A percentile compares a stretch with the other conserved stretches of the same genome.
Evolutionary conservation across 768 basidiomycete genomes (phyloP).

Genomic region (Russula brevipes): DNA sequence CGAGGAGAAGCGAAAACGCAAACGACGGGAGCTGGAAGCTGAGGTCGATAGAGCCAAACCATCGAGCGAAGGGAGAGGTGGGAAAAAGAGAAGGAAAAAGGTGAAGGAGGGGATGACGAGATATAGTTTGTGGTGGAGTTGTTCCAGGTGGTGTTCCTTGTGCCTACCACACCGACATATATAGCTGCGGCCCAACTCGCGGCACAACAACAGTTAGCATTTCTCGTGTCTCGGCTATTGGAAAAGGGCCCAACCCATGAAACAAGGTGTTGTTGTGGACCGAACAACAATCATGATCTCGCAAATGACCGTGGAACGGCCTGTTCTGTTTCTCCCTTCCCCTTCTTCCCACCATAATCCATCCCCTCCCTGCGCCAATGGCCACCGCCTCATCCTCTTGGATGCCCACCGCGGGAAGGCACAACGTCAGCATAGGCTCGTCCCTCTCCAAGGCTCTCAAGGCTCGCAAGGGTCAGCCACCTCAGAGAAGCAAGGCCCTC

Average conservation of each 20-base stretch:
- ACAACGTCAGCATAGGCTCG: conserved; percentile 54
- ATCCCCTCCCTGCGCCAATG: conserved; percentile 2
- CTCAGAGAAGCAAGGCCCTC: conserved; percentile 42
- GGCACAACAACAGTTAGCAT: background rate
- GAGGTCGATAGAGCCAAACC: conserved; percentile 35
- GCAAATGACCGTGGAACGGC: conserved; percentile 12
- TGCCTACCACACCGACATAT: background rate
- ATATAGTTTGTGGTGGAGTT: too few relatives aligned
- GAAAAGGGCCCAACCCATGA: background rate
- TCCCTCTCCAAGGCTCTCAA: conserved; percentile 64
- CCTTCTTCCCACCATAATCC: conserved; percentile 12
- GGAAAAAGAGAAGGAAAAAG: conserved; percentile 42
- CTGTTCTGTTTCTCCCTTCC: background rate
- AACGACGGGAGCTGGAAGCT: conserved; percentile 33
- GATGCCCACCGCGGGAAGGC: conserved; percentile 38
- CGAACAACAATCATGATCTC: conserved; percentile 4
- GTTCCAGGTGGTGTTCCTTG: background rate
- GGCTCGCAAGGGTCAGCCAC: conserved; percentile 52
- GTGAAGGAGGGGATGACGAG: conserved; percentile 26
- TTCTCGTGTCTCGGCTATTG: background rate
- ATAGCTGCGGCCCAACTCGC: background rate
- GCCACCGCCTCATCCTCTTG: conserved; percentile 20
- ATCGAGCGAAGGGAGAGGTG: conserved; percentile 28
- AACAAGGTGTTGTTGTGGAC: conserved; percentile 7
- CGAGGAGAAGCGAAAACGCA: conserved; percentile 67